Evolutionary conservation across 2,329 filamentous ascomycete species (phyloP).

Genomic region (Cladosporium sp.): DNA sequence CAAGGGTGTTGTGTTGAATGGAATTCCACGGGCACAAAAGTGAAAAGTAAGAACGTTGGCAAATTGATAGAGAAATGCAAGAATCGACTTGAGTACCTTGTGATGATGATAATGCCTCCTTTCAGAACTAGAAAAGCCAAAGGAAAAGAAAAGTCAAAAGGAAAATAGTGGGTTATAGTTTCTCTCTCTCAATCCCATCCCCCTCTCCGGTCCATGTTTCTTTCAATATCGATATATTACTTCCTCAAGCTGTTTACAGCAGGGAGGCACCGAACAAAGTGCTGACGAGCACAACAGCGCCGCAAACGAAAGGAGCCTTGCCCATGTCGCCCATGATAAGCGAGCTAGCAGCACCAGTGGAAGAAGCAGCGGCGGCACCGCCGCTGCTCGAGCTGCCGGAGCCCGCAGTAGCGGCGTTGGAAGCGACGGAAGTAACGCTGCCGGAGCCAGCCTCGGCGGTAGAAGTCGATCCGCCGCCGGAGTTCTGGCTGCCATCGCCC

Average conservation of each 20-base stretch:
- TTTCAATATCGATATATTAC: conserved; percentile 5
- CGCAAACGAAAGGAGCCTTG: conserved; percentile 48
- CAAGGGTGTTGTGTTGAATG: too few relatives aligned
- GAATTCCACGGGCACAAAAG: too few relatives aligned
- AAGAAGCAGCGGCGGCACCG: conserved; percentile 25
- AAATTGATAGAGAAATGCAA: too few relatives aligned
- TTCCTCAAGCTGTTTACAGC: conserved; percentile 14
- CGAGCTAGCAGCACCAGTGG: conserved; percentile 40
- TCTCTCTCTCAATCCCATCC: background rate
- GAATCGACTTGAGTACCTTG: too few relatives aligned
- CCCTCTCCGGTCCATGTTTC: background rate
- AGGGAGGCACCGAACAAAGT: conserved; percentile 50
- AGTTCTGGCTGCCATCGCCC: conserved; percentile 52
- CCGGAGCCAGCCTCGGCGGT: conserved; percentile 49
- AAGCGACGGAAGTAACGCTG: conserved; percentile 37
- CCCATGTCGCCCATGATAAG: conserved; percentile 43
- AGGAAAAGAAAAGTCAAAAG: background rate
- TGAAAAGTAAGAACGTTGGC: too few relatives aligned
- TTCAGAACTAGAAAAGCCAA: background rate
- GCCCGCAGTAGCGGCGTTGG: conserved; percentile 18
- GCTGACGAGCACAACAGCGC: conserved; percentile 47
- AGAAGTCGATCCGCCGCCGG: conserved; percentile 46
- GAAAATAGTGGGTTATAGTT: too few relatives aligned
- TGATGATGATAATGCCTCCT: too few relatives aligned
- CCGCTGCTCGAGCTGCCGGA: conserved; percentile 39